A percentile compares a stretch with the other conserved stretches of the same genome.
These are phyloP conservation scores for Stachybotrys echinatus DNA, from an alignment of 2,329 filamentous ascomycete genomes.

Conservation along the genomic window DNA sequence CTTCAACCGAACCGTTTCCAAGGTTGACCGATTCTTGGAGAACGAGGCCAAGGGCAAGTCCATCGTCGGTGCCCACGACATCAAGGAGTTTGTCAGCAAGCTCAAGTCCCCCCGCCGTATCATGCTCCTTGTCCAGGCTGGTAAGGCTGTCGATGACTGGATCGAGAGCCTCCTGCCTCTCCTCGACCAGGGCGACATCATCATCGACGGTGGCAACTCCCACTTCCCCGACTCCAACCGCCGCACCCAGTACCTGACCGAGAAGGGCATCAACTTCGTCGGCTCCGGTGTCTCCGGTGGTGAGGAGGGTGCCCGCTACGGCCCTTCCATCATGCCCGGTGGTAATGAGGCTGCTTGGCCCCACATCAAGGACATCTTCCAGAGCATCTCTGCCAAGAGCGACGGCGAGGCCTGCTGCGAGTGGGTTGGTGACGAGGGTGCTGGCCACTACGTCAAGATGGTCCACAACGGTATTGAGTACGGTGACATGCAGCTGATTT, in stretches of 20 bases:
- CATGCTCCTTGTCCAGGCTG: slow-evolving; percentile 99
- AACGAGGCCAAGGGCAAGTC: slow-evolving; percentile 95
- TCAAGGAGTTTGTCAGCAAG: slow-evolving; percentile 92
- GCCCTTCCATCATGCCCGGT: slow-evolving; percentile 97
- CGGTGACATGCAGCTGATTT: slow-evolving; percentile 99
- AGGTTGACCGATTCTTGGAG: slow-evolving; percentile 90
- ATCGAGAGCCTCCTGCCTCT: slow-evolving; percentile 89
- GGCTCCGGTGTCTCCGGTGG: slow-evolving; percentile 97
- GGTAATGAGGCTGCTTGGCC: slow-evolving; percentile 98
- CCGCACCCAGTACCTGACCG: slow-evolving; percentile 79
- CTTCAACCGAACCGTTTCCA: slow-evolving; percentile 97
- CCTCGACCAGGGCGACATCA: slow-evolving; percentile 85
- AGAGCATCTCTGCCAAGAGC: slow-evolving; percentile 95
- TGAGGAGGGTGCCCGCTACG: slow-evolving; percentile 98
- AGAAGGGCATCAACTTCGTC: slow-evolving; percentile 92
- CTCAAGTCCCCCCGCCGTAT: slow-evolving; percentile 95
- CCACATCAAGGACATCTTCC: slow-evolving; percentile 98
- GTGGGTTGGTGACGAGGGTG: slow-evolving; percentile 99
- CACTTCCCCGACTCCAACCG: slow-evolving; percentile 99
- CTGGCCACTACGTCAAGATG: slow-evolving; percentile 99
- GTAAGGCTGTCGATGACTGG: slow-evolving; percentile 97
- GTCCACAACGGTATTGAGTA: slow-evolving; percentile 99
- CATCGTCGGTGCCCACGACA: slow-evolving; percentile 86
- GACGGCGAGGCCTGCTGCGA: slow-evolving; percentile 97
- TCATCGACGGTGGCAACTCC: slow-evolving; percentile 97